A percentile compares a stretch with the other conserved stretches of the same genome.
Conservation (phyloP, 768 basidiomycete species). For the Lentinula boryana region DNA sequence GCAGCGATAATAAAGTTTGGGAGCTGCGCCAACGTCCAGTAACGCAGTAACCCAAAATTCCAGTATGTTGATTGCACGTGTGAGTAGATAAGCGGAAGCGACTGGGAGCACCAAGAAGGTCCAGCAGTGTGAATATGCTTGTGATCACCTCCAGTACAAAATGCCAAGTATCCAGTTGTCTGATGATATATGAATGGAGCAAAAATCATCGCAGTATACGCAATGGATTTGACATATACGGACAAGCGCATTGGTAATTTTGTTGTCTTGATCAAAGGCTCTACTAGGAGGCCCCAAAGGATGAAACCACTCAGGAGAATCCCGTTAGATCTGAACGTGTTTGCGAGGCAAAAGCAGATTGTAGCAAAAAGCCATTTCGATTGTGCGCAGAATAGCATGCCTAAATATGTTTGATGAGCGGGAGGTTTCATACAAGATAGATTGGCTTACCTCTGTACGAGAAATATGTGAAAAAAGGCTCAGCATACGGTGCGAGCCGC, state of each 20-base stretch:
- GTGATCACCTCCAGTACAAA: conserved; percentile 40
- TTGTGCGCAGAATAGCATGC: conserved; percentile 53
- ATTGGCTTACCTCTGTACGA: conserved; percentile 60
- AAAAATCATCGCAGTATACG: conserved; percentile 42
- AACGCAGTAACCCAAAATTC: conserved; percentile 78
- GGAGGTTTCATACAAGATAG: conserved; percentile 2
- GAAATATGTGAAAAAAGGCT: conserved; percentile 80
- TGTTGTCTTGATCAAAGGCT: conserved; percentile 38
- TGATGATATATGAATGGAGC: conserved; percentile 74
- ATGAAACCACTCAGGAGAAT: conserved; percentile 73
- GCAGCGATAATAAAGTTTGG: conserved; percentile 84
- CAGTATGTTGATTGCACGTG: conserved; percentile 84
- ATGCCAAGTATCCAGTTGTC: conserved; percentile 52
- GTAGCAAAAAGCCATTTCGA: conserved; percentile 51
- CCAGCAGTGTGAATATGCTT: neutral
- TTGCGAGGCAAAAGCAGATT: conserved; percentile 57
- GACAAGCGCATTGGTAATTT: conserved; percentile 21
- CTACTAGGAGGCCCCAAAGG: conserved; percentile 61
- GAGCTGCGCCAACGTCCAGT: conserved; percentile 78
- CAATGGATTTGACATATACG: conserved; percentile 19
- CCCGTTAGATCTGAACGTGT: conserved; percentile 72
- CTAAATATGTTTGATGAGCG: conserved; percentile 21
- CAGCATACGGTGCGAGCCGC: conserved; percentile 68
- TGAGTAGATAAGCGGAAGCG: conserved; percentile 69
- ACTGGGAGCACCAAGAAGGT: conserved; percentile 55